Evolutionary conservation across 2,329 filamentous ascomycete species (phyloP).

Genomic region (Alternaria postmessia): DNA sequence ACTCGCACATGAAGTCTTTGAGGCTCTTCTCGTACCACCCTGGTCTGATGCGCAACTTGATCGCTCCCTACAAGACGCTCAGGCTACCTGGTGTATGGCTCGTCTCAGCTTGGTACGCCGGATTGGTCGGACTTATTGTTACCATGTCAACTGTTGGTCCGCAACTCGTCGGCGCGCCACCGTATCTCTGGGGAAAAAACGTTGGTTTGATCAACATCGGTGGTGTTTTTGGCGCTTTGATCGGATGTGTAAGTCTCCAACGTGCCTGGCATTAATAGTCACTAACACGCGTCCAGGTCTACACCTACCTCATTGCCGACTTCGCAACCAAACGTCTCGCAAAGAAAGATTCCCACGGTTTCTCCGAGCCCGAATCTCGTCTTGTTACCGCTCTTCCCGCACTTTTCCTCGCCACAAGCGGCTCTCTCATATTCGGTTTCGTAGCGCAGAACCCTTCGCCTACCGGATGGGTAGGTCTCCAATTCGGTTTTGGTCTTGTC

Average conservation of each 20-base stretch:
- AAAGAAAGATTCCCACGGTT: constrained; percentile 47
- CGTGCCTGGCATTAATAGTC: too few species aligned
- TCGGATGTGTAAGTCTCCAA: constrained; percentile 40
- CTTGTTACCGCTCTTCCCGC: constrained; percentile 51
- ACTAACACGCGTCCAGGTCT: constrained; percentile 15
- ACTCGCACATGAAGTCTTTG: constrained; percentile 49
- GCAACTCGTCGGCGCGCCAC: constrained; percentile 49
- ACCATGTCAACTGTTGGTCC: constrained; percentile 50
- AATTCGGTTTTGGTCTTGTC: constrained; percentile 52
- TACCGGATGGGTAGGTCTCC: constrained; percentile 51
- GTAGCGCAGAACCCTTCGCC: constrained; percentile 48
- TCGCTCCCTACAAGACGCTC: constrained; percentile 50
- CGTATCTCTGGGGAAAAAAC: constrained; percentile 53
- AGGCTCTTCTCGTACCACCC: constrained; percentile 48
- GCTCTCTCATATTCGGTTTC: constrained; percentile 52
- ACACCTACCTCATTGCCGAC: constrained; percentile 52
- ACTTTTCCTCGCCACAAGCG: constrained; percentile 49
- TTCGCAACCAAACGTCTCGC: constrained; percentile 49
- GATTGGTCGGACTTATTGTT: constrained; percentile 53
- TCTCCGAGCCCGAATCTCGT: constrained; percentile 52
- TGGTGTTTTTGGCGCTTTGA: constrained; percentile 47
- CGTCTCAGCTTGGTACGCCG: constrained; percentile 54
- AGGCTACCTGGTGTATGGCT: constrained; percentile 54
- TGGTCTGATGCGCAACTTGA: constrained; percentile 44
- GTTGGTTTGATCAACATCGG: constrained; percentile 52